Evolutionary conservation across 129 eudicot genomes (phyloP).

Genomic region (Saposhnikovia divaricata): DNA sequence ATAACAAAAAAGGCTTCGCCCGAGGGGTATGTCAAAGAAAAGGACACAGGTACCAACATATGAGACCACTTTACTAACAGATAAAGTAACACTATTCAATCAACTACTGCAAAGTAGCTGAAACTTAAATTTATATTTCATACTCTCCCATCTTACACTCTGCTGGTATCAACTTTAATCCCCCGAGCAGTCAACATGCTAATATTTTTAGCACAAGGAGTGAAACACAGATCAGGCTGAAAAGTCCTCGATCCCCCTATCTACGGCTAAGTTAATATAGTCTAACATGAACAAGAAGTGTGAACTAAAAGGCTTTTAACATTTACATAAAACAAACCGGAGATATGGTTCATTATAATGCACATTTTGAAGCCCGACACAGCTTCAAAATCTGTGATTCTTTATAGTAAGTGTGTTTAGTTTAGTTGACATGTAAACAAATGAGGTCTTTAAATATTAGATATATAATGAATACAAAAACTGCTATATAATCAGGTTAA

Average conservation of each 20-base stretch:
- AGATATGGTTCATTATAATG: neutral
- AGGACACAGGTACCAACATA: neutral
- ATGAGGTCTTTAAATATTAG: neutral
- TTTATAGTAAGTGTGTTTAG: neutral
- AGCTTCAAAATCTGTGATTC: neutral
- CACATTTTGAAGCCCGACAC: neutral
- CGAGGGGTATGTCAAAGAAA: neutral
- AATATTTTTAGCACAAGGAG: neutral
- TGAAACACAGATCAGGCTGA: neutral
- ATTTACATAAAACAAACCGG: neutral
- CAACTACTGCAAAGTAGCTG: neutral
- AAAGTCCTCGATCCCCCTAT: neutral
- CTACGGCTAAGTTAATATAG: neutral
- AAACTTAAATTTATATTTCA: neutral
- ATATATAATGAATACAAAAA: neutral
- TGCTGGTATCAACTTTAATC: neutral
- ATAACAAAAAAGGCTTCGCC: neutral
- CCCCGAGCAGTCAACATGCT: neutral
- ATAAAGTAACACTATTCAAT: neutral
- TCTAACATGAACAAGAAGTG: neutral
- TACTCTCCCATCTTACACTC: neutral
- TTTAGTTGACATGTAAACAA: neutral
- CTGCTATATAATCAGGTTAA: slow-evolving; percentile 8
- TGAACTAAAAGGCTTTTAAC: neutral
- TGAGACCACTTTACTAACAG: neutral